phyloP scores from a whole-genome alignment of 2,329 filamentous ascomycete genomes.

The Curvularia sp. region DNA sequence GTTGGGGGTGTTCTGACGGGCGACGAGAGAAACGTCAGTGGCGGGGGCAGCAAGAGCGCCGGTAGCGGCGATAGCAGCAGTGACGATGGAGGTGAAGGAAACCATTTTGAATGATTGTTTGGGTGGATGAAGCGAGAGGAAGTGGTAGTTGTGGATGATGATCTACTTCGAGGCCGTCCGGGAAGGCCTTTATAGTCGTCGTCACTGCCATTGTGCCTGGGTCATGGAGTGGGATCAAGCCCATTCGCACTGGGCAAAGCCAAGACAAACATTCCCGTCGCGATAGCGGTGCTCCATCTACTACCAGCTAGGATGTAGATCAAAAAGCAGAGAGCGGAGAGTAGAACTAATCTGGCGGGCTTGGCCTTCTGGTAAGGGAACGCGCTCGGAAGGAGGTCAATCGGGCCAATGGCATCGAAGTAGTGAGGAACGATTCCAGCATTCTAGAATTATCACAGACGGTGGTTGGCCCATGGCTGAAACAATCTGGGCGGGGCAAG shows the following conservation, averaged over 20 bases:
- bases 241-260: conserved; percentile 17
- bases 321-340: conserved; percentile 22
- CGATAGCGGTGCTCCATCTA: conserved; percentile 20
- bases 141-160: conserved; percentile 16
- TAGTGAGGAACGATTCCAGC: neutral
- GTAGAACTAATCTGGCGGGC: conserved; percentile 26
- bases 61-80: conserved; percentile 34
- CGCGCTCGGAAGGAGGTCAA: neutral
- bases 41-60: conserved; percentile 38
- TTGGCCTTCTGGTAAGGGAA: conserved; percentile 23
- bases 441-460: neutral
- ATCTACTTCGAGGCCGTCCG: conserved; percentile 18
- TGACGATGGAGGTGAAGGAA: conserved; percentile 39
- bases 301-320: conserved; percentile 28
- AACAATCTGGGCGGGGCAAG: conserved; percentile 27
- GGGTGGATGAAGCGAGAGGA: conserved; percentile 11
- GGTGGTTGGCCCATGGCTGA: conserved; percentile 29
- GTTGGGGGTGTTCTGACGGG: conserved; percentile 53
- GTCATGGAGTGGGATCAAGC: conserved; percentile 10
- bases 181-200: conserved; percentile 29
- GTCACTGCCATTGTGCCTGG: conserved; percentile 10
- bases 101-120: conserved; percentile 32
- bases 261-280: conserved; percentile 24
- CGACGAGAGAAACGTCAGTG: conserved; percentile 43
- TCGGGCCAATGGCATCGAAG: conserved; percentile 3